Conservation (phyloP, 179 eudicot species). For the Silene coronaria region DNA sequence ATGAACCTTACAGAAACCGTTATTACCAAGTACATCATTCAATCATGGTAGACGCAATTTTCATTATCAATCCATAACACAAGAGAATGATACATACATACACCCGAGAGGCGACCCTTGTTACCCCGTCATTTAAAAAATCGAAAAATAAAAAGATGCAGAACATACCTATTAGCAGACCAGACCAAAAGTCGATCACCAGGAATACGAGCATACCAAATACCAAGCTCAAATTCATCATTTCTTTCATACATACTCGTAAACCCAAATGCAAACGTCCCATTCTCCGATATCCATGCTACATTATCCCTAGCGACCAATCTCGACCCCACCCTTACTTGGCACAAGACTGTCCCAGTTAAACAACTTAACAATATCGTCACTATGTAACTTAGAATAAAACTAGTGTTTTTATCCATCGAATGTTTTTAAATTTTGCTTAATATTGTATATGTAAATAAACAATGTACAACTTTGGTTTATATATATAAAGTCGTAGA, state of each 20-base stretch:
- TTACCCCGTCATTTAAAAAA: neutral
- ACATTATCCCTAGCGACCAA: conserved; percentile 49
- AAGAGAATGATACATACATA: too few species aligned
- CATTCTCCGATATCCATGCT: conserved; percentile 69
- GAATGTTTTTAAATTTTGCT: neutral
- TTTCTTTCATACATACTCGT: conserved; percentile 27
- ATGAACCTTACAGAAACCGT: too few species aligned
- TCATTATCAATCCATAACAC: too few species aligned
- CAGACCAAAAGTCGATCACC: conserved; percentile 67
- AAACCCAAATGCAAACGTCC: conserved; percentile 84
- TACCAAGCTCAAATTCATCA: conserved; percentile 44
- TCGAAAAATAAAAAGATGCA: neutral
- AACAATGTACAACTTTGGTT: conserved; percentile 10
- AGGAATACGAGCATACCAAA: conserved; percentile 75
- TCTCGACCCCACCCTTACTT: conserved; percentile 39
- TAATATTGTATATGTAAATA: too few species aligned
- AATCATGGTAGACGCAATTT: too few species aligned
- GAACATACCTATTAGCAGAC: conserved; percentile 69
- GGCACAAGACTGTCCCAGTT: conserved; percentile 16
- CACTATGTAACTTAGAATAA: neutral
- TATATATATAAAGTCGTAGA: conserved; percentile 9
- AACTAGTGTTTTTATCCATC: neutral
- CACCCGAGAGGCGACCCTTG: too few species aligned
- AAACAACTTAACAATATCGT: conserved; percentile 6
- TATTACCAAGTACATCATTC: too few species aligned